Percentiles rank a stretch among this genome's conserved stretches.
phyloP scores from a whole-genome alignment of 306 rosid species.

The Rubus idaeus region DNA sequence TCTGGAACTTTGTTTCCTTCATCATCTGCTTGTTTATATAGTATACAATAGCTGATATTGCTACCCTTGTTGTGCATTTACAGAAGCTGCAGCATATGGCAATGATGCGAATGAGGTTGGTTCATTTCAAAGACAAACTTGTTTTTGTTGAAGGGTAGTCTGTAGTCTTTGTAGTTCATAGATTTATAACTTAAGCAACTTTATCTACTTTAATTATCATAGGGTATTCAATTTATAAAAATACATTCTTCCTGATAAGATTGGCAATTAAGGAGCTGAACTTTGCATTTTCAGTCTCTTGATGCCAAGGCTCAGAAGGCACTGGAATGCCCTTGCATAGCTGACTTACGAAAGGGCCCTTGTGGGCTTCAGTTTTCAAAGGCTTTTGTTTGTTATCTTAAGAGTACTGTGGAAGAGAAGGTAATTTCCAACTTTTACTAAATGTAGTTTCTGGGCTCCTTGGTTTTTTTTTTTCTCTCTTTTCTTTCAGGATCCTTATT shows the following conservation, averaged over 20 bases:
- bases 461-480: neutral
- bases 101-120: constrained; percentile 60
- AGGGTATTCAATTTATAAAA: neutral
- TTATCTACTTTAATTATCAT: neutral
- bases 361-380: constrained; percentile 84
- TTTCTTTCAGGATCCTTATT: neutral
- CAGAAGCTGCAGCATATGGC: constrained; percentile 95
- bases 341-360: constrained; percentile 74
- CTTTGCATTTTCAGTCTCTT: constrained; percentile 60
- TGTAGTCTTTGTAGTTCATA: neutral
- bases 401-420: constrained; percentile 87
- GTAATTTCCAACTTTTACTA: constrained; percentile 28
- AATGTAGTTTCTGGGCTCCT: neutral
- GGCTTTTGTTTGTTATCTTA: constrained; percentile 84
- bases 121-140: constrained; percentile 19
- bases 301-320: constrained; percentile 87
- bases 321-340: constrained; percentile 91
- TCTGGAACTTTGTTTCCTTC: neutral
- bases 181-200: neutral
- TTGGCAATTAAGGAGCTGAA: constrained; percentile 10
- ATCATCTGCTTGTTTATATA: neutral
- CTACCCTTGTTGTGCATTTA: constrained; percentile 18
- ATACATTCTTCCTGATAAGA: neutral
- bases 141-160: neutral
- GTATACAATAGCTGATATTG: constrained; percentile 1